A percentile compares a stretch with the other conserved stretches of the same genome.
These are phyloP conservation scores for Jatropha multifida DNA, from an alignment of 441 rosid genomes.

Conservation along the genomic window DNA sequence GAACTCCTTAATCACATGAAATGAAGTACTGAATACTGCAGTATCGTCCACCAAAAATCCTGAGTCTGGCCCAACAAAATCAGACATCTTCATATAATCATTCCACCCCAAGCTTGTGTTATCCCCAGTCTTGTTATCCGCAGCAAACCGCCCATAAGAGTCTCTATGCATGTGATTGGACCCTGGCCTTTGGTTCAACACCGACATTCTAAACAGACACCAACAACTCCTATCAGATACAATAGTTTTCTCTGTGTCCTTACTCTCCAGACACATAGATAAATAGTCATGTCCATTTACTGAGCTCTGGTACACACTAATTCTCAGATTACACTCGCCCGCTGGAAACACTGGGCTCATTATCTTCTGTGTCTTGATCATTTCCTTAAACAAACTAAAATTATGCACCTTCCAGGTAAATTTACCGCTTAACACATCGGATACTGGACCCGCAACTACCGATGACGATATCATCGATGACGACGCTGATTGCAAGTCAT, in stretches of 20 bases:
- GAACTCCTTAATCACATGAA: constrained; percentile 94
- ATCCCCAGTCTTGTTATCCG: constrained; percentile 95
- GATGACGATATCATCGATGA: constrained; percentile 44
- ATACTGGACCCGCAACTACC: constrained; percentile 55
- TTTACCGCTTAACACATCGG: constrained; percentile 89
- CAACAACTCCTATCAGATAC: constrained; percentile 64
- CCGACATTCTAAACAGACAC: constrained; percentile 84
- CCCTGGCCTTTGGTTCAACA: constrained; percentile 74
- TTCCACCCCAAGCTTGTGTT: constrained; percentile 99
- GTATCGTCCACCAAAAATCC: constrained; percentile 89
- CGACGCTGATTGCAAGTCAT: constrained; percentile 52
- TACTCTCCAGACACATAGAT: constrained; percentile 83
- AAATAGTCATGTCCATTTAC: constrained; percentile 80
- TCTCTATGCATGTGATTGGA: constrained; percentile 85
- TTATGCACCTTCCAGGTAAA: constrained; percentile 98
- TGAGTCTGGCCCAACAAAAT: constrained; percentile 65
- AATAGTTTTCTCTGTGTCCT: constrained; percentile 58
- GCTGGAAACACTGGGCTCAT: constrained; percentile 99
- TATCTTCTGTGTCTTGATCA: constrained; percentile 97
- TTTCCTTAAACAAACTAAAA: constrained; percentile 91
- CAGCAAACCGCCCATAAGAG: constrained; percentile 94
- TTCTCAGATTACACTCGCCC: constrained; percentile 93
- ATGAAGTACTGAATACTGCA: constrained; percentile 88
- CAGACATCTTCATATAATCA: constrained; percentile 93
- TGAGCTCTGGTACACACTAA: constrained; percentile 89